phyloP scores from a whole-genome alignment of 164 flowering plant species.

The Brasenia schreberi region DNA sequence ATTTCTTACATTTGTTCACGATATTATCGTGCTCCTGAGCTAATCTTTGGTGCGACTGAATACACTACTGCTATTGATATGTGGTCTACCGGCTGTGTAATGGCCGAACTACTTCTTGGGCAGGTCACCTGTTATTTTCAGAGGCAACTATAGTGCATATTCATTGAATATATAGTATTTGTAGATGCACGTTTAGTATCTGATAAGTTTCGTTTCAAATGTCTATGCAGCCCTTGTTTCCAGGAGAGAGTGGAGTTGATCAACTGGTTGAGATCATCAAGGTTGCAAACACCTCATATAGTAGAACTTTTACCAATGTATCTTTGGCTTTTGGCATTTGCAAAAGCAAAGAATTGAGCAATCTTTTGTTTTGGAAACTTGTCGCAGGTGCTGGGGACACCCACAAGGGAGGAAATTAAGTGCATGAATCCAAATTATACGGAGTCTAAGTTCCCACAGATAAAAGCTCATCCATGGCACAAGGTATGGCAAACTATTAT shows the following conservation, averaged over 20 bases:
- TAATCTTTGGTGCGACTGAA: conserved; percentile 95
- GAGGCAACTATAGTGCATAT: not conserved
- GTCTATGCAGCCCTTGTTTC: conserved; percentile 69
- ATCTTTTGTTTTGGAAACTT: not conserved
- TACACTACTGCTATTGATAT: conserved; percentile 93
- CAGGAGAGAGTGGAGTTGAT: conserved; percentile 97
- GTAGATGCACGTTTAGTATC: not conserved
- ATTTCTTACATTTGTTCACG: conserved; percentile 96
- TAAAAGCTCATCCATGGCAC: conserved; percentile 99
- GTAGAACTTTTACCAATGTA: not conserved
- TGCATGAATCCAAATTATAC: conserved; percentile 99
- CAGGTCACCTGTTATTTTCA: conserved; percentile 36
- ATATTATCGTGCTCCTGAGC: conserved; percentile 96
- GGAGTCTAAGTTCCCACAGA: conserved; percentile 93
- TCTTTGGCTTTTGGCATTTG: not conserved
- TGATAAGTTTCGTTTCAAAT: not conserved
- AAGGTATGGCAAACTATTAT: conserved; percentile 32
- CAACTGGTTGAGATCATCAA: conserved; percentile 92
- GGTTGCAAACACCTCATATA: conserved; percentile 19
- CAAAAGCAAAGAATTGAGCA: not conserved
- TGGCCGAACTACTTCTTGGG: conserved; percentile 95
- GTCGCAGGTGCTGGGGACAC: conserved; percentile 87
- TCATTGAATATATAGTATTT: not conserved
- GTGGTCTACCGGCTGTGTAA: conserved; percentile 97
- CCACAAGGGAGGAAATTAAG: conserved; percentile 97